These are phyloP conservation scores for Arachnomyces sp. DNA, from an alignment of 2,329 filamentous ascomycete species.

Conservation along the genomic window DNA sequence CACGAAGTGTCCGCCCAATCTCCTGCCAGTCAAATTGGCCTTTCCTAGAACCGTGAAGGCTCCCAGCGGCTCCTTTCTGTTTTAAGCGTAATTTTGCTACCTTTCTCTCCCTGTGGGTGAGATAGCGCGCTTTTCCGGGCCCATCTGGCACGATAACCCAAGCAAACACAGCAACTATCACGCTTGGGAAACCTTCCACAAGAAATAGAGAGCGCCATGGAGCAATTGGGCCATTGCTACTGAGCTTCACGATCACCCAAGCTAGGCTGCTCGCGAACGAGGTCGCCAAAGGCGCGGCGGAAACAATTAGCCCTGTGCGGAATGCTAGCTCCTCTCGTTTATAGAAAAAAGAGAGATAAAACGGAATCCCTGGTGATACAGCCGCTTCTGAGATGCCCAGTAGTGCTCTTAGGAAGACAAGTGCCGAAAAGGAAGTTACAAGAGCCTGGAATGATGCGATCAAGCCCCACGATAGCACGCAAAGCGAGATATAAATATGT, in stretches of 20 bases:
- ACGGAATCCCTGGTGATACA: conserved; percentile 56
- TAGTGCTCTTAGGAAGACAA: conserved; percentile 38
- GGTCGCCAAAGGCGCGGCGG: conserved; percentile 57
- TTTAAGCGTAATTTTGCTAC: conserved; percentile 64
- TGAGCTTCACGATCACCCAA: conserved; percentile 65
- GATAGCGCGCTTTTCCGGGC: conserved; percentile 58
- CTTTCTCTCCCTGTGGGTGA: conserved; percentile 56
- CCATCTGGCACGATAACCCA: conserved; percentile 72
- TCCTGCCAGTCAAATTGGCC: conserved; percentile 48
- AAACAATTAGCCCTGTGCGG: conserved; percentile 78
- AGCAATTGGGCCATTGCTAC: conserved; percentile 59
- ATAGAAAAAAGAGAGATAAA: conserved; percentile 59
- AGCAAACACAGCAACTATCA: conserved; percentile 65
- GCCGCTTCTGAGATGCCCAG: conserved; percentile 55
- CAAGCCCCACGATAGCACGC: conserved; percentile 71
- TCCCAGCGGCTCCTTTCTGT: conserved; percentile 33
- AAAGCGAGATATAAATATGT: conserved; percentile 52
- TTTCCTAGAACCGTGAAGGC: conserved; percentile 22
- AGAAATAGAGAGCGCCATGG: conserved; percentile 83
- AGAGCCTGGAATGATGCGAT: conserved; percentile 66
- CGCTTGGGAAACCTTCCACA: conserved; percentile 75
- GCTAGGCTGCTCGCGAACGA: conserved; percentile 71
- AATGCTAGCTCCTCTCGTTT: conserved; percentile 68
- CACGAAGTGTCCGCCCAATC: conserved; percentile 51
- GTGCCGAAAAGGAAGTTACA: conserved; percentile 54